Evolutionary conservation across 2,329 filamentous ascomycete species (phyloP), one percentile per base, ranked within the genome.

Genomic region (Scedosporium minutisporum): DNA sequence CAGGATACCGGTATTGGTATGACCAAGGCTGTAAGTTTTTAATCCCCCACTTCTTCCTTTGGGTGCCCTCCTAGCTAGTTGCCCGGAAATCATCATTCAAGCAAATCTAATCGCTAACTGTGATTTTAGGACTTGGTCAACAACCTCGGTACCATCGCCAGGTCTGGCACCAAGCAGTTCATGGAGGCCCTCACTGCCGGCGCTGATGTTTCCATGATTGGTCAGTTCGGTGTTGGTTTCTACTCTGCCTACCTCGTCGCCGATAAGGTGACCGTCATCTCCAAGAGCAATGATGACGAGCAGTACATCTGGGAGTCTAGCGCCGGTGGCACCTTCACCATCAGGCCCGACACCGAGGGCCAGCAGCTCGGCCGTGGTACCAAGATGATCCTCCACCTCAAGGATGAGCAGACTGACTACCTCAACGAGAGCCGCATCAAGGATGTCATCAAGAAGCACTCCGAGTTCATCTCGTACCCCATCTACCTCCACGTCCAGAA

Each of bases 361-460:
- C 88, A 93, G 83, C 88, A 83, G 69, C 85, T 99, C 68, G 93
- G 93, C 76, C 93, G 95, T 73, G 95, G 95, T 77, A 96, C 92
- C 78, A 93, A 96, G 87, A 96, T 99, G 77, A 88, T 97, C 79
- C 91, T 99, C 66, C 91, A 97, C 85, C 85, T 99, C 75, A 99
- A 99, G 90, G 95, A 99, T 72, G 95, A 99, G 87, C 95, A 99
- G 86, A 84, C 83, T 68, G 95, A 97, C 79, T 99, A 96, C 87
- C 85, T 97, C 70, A 96, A 97, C 80, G 95, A 99, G 89, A 85
- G 85, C 85, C 95, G 93, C 86, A 89, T 99, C 85, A 99, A 99
- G 90, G 95, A 99, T 86, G 93, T 99, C 69, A 93, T 99, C 85
- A 97, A 97, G 92, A 99, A 99, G 91, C 95, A 99, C 90, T 97